phyloP scores from a whole-genome alignment of 202 grass and related monocot species.

The Miscanthus sacchariflorus region DNA sequence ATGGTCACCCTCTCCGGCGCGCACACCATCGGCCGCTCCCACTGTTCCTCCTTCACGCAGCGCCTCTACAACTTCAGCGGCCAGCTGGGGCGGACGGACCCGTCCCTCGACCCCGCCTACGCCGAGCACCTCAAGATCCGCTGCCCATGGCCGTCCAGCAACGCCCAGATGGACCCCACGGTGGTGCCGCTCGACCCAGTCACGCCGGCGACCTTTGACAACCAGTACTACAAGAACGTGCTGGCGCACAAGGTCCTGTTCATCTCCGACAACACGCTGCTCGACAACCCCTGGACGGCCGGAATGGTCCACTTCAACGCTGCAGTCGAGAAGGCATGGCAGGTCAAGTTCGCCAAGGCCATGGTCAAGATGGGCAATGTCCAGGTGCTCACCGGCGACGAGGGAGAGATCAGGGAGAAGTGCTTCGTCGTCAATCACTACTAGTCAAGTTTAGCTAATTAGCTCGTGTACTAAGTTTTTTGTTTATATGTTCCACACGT shows the following conservation, averaged over 20 bases:
- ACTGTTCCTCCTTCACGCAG: slow-evolving; percentile 55
- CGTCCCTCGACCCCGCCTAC: slow-evolving; percentile 33
- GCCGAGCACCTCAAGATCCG: background rate
- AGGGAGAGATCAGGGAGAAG: slow-evolving; percentile 62
- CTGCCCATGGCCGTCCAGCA: slow-evolving; percentile 36
- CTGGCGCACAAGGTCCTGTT: slow-evolving; percentile 36
- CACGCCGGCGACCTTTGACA: slow-evolving; percentile 53
- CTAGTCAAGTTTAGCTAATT: background rate
- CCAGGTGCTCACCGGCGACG: slow-evolving; percentile 44
- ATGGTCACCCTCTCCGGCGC: slow-evolving; percentile 66
- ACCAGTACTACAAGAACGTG: slow-evolving; percentile 68
- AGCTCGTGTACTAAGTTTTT: no score
- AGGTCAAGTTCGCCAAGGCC: slow-evolving; percentile 48
- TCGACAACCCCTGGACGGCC: background rate
- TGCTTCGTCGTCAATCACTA: slow-evolving; percentile 49
- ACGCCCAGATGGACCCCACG: slow-evolving; percentile 23
- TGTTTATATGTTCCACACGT: no score
- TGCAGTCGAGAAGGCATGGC: slow-evolving; percentile 12
- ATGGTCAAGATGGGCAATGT: slow-evolving; percentile 61
- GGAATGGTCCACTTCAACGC: slow-evolving; percentile 23
- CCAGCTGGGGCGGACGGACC: background rate
- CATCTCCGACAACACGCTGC: slow-evolving; percentile 57
- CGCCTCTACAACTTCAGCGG: slow-evolving; percentile 56
- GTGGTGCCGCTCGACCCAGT: slow-evolving; percentile 25
- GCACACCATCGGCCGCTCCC: slow-evolving; percentile 60